phyloP scores from a whole-genome alignment of 2,329 filamentous ascomycete genomes.

The Colletotrichum simmondsii region DNA sequence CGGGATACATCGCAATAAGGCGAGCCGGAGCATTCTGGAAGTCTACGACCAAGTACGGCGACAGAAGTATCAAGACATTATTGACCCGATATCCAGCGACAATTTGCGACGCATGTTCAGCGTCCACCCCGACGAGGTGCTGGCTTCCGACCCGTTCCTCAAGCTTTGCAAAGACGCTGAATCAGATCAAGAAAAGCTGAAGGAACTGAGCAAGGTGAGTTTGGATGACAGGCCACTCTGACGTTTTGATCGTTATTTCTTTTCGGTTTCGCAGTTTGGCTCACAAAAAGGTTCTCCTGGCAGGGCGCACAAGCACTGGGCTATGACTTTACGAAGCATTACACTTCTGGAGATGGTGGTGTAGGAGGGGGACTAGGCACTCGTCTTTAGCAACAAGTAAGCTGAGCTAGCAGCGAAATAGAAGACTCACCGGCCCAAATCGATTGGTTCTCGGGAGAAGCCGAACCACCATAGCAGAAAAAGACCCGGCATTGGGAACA shows the following conservation, averaged over 20 bases:
- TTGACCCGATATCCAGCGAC: constrained; percentile 52
- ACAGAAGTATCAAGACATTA: constrained; percentile 54
- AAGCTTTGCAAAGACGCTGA: constrained; percentile 48
- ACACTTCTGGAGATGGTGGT: constrained; percentile 36
- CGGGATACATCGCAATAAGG: constrained; percentile 52
- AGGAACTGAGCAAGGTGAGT: constrained; percentile 45
- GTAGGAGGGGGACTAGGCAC: background rate
- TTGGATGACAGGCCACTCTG: constrained; percentile 42
- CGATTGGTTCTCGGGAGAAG: no score
- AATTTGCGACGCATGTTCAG: constrained; percentile 55
- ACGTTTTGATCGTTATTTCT: background rate
- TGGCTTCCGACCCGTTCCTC: constrained; percentile 43
- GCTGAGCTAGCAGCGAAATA: background rate
- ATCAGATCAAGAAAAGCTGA: constrained; percentile 44
- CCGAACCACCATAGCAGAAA: background rate
- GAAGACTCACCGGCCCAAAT: background rate
- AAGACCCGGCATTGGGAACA: background rate
- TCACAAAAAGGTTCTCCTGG: background rate
- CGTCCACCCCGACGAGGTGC: constrained; percentile 46
- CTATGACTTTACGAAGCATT: constrained; percentile 58
- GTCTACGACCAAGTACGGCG: constrained; percentile 55
- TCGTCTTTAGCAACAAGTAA: background rate
- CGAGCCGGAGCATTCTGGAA: constrained; percentile 54
- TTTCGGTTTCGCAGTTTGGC: background rate
- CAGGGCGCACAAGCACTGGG: constrained; percentile 33